Evolutionary conservation across 257 asterid species (phyloP).

Genomic region (Solanum paucissectum): DNA sequence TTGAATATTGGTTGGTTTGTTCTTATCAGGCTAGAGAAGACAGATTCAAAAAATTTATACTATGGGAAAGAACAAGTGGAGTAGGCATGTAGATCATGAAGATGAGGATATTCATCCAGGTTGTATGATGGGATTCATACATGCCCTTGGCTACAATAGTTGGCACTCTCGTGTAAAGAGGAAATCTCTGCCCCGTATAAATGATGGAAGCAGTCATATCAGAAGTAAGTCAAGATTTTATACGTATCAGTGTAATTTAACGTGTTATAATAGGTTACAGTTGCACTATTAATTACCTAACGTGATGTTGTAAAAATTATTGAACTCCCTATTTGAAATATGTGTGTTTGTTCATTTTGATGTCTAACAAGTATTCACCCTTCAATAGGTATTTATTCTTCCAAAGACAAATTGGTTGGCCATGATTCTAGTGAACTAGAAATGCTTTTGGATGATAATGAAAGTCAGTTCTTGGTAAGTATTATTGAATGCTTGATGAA

Average conservation of each 20-base stretch:
- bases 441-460: conserved; percentile 26
- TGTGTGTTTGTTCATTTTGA: background rate
- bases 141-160: conserved; percentile 41
- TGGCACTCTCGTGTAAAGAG: conserved; percentile 41
- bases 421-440: conserved; percentile 23
- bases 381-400: conserved; percentile 20
- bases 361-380: background rate
- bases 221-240: conserved; percentile 11
- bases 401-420: background rate
- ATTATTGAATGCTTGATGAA: background rate
- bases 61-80: conserved; percentile 45
- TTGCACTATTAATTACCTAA: background rate
- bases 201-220: conserved; percentile 6
- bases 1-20: background rate
- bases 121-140: conserved; percentile 57
- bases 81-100: conserved; percentile 17
- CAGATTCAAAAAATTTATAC: background rate
- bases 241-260: background rate
- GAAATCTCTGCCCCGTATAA: conserved; percentile 20
- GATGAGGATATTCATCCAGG: conserved; percentile 28
- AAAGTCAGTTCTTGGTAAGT: conserved; percentile 31
- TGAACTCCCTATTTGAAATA: background rate
- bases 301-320: background rate
- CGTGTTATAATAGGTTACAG: background rate
- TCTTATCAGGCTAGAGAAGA: background rate